Conservation (phyloP, 2,329 filamentous ascomycete genomes). For the Dactylellina parvicollis region DNA sequence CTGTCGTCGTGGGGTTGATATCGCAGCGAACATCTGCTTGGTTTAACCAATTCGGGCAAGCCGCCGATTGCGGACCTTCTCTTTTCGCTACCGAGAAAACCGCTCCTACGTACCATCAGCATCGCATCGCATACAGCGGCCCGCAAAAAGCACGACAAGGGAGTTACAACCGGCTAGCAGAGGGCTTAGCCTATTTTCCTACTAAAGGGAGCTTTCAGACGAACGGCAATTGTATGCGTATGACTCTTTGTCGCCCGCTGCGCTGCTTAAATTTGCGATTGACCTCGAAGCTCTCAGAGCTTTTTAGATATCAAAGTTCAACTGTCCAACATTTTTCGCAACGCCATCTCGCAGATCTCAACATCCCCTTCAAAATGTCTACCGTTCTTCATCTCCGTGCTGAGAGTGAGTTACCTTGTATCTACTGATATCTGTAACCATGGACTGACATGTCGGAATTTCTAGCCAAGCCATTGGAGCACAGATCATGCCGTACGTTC, state of each 20-base stretch:
- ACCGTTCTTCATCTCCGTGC: slow-evolving; percentile 61
- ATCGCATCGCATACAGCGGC: slow-evolving; percentile 21
- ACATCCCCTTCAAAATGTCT: slow-evolving; percentile 57
- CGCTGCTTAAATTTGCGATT: slow-evolving; percentile 33
- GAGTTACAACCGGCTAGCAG: slow-evolving; percentile 43
- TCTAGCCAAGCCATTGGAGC: slow-evolving; percentile 62
- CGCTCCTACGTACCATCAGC: not conserved
- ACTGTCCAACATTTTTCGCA: not conserved
- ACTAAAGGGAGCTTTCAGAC: not conserved
- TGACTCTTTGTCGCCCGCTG: slow-evolving; percentile 26
- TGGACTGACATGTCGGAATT: slow-evolving; percentile 35
- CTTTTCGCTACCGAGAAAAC: slow-evolving; percentile 29
- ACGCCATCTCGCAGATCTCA: not conserved
- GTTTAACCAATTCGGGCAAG: slow-evolving; percentile 34
- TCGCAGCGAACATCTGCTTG: not conserved
- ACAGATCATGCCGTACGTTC: slow-evolving; percentile 61
- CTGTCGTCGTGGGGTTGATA: slow-evolving; percentile 8
- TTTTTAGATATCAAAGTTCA: slow-evolving; percentile 9
- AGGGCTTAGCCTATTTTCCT: slow-evolving; percentile 45
- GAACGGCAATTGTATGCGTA: slow-evolving; percentile 13
- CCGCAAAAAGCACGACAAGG: slow-evolving; percentile 37
- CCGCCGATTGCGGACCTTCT: slow-evolving; percentile 53
- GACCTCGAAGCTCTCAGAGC: not conserved
- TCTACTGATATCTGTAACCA: not conserved
- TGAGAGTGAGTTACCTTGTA: slow-evolving; percentile 60